phyloP scores from a whole-genome alignment of 257 asterid genomes.

The Nicotiana noctiflora region DNA sequence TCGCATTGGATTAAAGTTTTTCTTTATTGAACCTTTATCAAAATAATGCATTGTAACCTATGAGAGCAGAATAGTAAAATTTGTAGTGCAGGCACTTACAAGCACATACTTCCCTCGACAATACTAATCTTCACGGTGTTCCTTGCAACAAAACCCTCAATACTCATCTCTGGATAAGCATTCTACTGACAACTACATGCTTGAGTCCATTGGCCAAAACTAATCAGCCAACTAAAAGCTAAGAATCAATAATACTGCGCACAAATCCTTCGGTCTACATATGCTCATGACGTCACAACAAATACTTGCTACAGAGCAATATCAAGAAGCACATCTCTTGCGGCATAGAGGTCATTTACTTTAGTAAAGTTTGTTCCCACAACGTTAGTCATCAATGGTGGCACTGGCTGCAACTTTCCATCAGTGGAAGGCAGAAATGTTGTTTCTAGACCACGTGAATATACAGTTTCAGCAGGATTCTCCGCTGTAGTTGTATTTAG shows the following conservation, averaged over 20 bases:
- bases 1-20: background rate
- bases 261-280: background rate
- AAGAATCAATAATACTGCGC: background rate
- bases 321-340: conserved; percentile 73
- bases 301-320: conserved; percentile 41
- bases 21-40: background rate
- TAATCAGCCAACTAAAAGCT: conserved; percentile 1
- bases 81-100: background rate
- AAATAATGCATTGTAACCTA: background rate
- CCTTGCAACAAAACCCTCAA: background rate
- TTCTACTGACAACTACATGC: background rate
- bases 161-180: background rate
- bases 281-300: background rate
- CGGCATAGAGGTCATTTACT: conserved; percentile 46
- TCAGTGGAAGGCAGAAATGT: conserved; percentile 29
- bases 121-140: background rate
- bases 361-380: conserved; percentile 41
- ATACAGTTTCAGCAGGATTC: conserved; percentile 14
- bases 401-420: conserved; percentile 34
- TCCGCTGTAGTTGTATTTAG: conserved; percentile 22
- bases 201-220: background rate
- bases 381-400: conserved; percentile 35
- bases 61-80: background rate
- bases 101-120: background rate
- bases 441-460: conserved; percentile 16